phyloP scores from a whole-genome alignment of 495 filamentous ascomycete species.

The Staphylotrichum tortipilum region DNA sequence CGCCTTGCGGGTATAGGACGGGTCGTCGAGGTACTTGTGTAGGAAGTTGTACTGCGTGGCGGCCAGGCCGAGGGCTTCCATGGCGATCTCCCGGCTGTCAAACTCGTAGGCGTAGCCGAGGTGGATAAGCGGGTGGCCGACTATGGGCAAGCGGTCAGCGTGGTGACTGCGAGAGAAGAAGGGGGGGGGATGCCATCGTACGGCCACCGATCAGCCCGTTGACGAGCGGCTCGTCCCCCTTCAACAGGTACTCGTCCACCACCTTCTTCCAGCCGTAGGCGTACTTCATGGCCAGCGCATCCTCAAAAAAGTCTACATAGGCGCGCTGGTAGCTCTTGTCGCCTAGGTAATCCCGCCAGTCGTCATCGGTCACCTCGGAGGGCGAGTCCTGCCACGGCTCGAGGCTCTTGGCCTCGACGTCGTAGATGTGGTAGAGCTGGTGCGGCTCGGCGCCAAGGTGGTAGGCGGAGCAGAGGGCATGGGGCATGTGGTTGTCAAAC shows the following conservation, averaged over 20 bases:
- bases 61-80: slow-evolving; percentile 69
- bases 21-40: slow-evolving; percentile 72
- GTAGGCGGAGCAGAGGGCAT: slow-evolving; percentile 79
- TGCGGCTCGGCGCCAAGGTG: slow-evolving; percentile 65
- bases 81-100: slow-evolving; percentile 65
- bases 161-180: not conserved
- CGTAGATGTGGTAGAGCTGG: slow-evolving; percentile 71
- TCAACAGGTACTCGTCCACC: slow-evolving; percentile 64
- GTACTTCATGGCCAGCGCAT: slow-evolving; percentile 61
- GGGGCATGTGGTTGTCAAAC: slow-evolving; percentile 83
- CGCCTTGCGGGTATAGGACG: slow-evolving; percentile 52
- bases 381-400: slow-evolving; percentile 83
- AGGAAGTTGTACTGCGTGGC: slow-evolving; percentile 63
- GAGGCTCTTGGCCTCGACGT: slow-evolving; percentile 57
- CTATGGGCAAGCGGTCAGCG: slow-evolving; percentile 33
- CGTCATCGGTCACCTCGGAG: slow-evolving; percentile 66
- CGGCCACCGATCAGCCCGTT: slow-evolving; percentile 67
- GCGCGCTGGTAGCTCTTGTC: slow-evolving; percentile 75
- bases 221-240: slow-evolving; percentile 67
- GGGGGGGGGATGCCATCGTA: slow-evolving; percentile 38
- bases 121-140: slow-evolving; percentile 83
- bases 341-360: slow-evolving; percentile 81
- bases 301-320: slow-evolving; percentile 87
- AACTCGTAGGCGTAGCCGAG: slow-evolving; percentile 83
- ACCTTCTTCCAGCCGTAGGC: slow-evolving; percentile 80